These are phyloP conservation scores for Rhizopus stolonifer DNA, from an alignment of 371 early-diverging fungal genomes.

Conservation along the genomic window DNA sequence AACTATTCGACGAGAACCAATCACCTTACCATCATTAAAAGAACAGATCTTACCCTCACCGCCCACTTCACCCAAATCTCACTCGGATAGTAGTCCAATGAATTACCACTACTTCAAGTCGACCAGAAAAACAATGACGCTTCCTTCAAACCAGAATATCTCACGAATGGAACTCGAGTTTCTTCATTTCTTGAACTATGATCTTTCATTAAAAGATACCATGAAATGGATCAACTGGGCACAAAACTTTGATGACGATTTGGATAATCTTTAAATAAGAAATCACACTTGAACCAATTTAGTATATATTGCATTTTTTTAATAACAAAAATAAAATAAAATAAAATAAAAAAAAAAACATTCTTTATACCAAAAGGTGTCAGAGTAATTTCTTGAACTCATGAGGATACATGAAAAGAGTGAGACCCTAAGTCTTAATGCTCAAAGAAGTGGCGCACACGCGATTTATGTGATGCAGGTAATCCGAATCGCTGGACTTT, in stretches of 20 bases:
- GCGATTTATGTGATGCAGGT: too few relatives aligned
- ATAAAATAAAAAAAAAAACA: too few relatives aligned
- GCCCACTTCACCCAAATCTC: conserved; percentile 25
- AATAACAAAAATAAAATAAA: too few relatives aligned
- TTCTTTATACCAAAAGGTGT: too few relatives aligned
- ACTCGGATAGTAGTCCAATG: conserved; percentile 16
- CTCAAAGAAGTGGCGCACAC: too few relatives aligned
- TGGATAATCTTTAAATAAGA: too few relatives aligned
- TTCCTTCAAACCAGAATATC: conserved; percentile 5
- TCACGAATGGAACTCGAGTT: conserved; percentile 56
- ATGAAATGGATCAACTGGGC: conserved; percentile 28
- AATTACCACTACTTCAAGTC: conserved; percentile 28
- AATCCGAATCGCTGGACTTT: too few relatives aligned
- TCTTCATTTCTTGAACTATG: conserved; percentile 48
- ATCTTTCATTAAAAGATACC: conserved; percentile 29
- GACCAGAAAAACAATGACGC: neutral
- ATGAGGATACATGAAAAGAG: too few relatives aligned
- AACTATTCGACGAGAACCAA: neutral
- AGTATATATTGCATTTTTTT: too few relatives aligned
- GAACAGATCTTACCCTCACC: conserved; percentile 17
- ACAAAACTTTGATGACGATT: conserved; percentile 22
- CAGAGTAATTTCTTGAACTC: too few relatives aligned
- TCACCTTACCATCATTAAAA: neutral
- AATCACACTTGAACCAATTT: too few relatives aligned
- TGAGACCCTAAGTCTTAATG: too few relatives aligned